Conservation (phyloP, 352 stramenopile genomes). For the Nothophytophthora sp. region DNA sequence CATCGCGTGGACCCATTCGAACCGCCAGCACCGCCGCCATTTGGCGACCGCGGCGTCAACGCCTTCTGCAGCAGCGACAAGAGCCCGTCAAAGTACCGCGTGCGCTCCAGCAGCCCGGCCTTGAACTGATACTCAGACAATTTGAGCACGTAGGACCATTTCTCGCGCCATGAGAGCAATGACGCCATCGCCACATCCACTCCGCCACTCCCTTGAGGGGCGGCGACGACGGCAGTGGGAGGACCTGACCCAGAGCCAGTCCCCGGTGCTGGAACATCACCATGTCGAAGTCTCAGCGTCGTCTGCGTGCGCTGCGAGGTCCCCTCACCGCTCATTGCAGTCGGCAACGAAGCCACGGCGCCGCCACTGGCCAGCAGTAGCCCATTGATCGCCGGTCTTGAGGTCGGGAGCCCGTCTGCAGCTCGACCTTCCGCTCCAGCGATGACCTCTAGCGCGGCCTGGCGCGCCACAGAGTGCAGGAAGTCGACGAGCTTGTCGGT, state of each 20-base stretch:
- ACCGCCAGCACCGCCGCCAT: constrained; percentile 12
- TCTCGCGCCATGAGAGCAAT: constrained; percentile 59
- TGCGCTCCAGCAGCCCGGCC: constrained; percentile 65
- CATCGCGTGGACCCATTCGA: constrained; percentile 28
- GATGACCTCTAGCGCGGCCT: constrained; percentile 31
- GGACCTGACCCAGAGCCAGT: constrained; percentile 1
- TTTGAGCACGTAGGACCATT: constrained; percentile 85
- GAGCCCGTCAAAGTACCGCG: constrained; percentile 79
- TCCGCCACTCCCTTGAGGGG: constrained; percentile 2
- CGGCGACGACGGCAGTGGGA: constrained; percentile 1
- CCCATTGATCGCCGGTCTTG: constrained; percentile 19
- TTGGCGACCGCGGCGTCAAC: constrained; percentile 51
- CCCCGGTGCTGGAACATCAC: constrained; percentile 8
- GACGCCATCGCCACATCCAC: constrained; percentile 11
- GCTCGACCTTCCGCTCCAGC: constrained; percentile 16
- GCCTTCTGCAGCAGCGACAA: constrained; percentile 80
- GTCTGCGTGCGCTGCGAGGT: constrained; percentile 9
- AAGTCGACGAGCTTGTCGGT: constrained; percentile 82
- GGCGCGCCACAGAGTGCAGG: constrained; percentile 63
- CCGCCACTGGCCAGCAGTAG: constrained; percentile 4
- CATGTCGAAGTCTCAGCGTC: constrained; percentile 22
- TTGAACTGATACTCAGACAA: constrained; percentile 86
- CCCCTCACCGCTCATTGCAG: not conserved
- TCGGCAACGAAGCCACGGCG: constrained; percentile 1
- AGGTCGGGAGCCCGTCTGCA: constrained; percentile 7